Evolutionary conservation across 2,329 filamentous ascomycete genomes (phyloP).

Genomic region (Whalleya microplaca): DNA sequence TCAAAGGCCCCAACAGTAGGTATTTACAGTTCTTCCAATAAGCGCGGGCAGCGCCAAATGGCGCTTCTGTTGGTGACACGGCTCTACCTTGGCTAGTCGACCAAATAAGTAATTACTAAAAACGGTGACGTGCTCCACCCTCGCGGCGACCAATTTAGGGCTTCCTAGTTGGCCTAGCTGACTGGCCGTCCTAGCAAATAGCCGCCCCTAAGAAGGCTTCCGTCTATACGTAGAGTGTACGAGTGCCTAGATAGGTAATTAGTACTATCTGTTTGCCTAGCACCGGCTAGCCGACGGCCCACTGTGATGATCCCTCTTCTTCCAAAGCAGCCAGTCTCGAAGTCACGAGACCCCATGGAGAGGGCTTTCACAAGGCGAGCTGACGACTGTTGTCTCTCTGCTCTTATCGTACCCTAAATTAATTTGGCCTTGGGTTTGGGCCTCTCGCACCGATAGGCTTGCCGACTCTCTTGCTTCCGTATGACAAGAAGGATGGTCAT

Average conservation of each 20-base stretch:
- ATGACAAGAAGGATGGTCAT: neutral
- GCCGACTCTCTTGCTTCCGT: neutral
- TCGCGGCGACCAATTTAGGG: neutral
- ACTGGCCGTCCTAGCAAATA: neutral
- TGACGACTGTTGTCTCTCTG: too few relatives aligned
- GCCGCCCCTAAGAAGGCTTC: neutral
- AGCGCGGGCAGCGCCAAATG: slow-evolving; percentile 21
- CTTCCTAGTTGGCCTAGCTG: neutral
- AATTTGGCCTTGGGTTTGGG: neutral
- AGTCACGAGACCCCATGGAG: neutral
- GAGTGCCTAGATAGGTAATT: neutral
- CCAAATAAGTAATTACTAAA: neutral
- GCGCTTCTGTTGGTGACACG: slow-evolving; percentile 22
- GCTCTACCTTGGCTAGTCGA: neutral
- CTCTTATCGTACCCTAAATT: neutral
- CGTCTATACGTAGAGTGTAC: neutral
- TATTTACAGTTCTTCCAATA: slow-evolving; percentile 23
- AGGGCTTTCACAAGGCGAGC: neutral
- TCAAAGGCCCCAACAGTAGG: slow-evolving; percentile 7
- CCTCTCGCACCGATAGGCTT: neutral
- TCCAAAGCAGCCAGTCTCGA: neutral
- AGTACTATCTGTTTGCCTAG: neutral
- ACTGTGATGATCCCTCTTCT: neutral
- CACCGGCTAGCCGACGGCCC: neutral
- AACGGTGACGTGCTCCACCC: neutral